These are phyloP conservation scores for Aspergillus sp. DNA, from an alignment of 2,329 filamentous ascomycete species.

Conservation along the genomic window DNA sequence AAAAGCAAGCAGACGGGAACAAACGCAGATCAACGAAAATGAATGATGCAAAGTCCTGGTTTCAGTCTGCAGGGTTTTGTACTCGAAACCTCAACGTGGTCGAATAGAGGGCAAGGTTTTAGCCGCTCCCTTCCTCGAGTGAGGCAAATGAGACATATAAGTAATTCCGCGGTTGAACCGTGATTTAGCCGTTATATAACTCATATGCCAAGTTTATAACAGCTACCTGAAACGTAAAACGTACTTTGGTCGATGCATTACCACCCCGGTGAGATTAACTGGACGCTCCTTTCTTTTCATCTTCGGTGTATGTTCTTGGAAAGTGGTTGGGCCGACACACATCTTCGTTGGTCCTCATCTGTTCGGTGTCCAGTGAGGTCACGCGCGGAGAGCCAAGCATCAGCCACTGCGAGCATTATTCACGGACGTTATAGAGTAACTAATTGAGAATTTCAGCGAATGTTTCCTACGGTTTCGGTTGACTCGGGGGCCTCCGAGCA, in stretches of 20 bases:
- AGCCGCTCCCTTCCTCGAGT: neutral
- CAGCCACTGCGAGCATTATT: too few species aligned
- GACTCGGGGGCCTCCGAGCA: neutral
- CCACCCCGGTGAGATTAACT: too few species aligned
- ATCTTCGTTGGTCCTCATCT: neutral
- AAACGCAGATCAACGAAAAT: neutral
- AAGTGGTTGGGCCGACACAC: neutral
- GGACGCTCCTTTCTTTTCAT: too few species aligned
- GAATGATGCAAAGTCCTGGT: neutral
- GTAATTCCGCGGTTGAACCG: too few species aligned
- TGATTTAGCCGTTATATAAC: too few species aligned
- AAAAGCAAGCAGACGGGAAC: neutral
- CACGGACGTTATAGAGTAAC: neutral
- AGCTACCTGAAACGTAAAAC: too few species aligned
- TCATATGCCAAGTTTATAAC: too few species aligned
- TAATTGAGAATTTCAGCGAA: neutral
- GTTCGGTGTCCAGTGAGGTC: neutral
- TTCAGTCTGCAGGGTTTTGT: neutral
- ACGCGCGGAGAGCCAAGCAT: neutral
- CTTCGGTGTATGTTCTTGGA: too few species aligned
- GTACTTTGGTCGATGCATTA: too few species aligned
- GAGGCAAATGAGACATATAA: neutral
- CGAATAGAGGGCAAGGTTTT: neutral
- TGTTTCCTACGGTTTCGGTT: neutral
- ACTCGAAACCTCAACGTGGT: neutral